These are phyloP conservation scores for Chaetomiaceae sp. DNA, from an alignment of 2,329 filamentous ascomycete genomes.

Conservation along the genomic window DNA sequence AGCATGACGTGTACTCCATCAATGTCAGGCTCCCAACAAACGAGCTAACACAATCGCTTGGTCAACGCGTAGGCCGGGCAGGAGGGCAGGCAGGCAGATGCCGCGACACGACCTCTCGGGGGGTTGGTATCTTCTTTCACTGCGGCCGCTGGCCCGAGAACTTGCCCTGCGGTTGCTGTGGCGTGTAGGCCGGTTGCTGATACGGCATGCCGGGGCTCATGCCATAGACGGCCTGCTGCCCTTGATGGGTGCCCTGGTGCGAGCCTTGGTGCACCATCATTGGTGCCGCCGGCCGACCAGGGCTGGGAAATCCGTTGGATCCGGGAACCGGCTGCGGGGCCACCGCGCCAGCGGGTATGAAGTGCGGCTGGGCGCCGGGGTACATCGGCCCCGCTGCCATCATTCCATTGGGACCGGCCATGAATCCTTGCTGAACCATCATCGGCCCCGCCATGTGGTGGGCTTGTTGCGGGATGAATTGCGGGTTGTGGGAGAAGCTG, in stretches of 20 bases:
- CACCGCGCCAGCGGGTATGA: constrained; percentile 55
- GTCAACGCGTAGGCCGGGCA: neutral
- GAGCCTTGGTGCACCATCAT: constrained; percentile 95
- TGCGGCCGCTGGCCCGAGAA: constrained; percentile 34
- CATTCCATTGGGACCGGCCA: constrained; percentile 68
- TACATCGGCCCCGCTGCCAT: constrained; percentile 70
- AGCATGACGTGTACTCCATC: neutral
- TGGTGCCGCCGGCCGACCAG: constrained; percentile 69
- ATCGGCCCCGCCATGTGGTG: constrained; percentile 70
- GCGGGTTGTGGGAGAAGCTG: constrained; percentile 65
- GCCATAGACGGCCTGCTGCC: constrained; percentile 65
- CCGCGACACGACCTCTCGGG: neutral
- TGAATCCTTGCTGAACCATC: constrained; percentile 79
- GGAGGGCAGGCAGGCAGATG: neutral
- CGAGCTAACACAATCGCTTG: neutral
- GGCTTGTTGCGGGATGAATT: constrained; percentile 68
- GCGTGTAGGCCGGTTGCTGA: constrained; percentile 67
- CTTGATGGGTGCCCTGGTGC: constrained; percentile 89
- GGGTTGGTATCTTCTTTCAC: constrained; percentile 14
- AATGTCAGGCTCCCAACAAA: neutral
- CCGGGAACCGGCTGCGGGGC: constrained; percentile 59
- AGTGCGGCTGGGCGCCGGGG: constrained; percentile 59
- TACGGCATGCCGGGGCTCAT: constrained; percentile 74
- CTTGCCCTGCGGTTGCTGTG: constrained; percentile 73
- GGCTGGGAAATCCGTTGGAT: constrained; percentile 80